Conservation (phyloP, 78 protist species). For the Monocercomonoides exilis region DNA sequence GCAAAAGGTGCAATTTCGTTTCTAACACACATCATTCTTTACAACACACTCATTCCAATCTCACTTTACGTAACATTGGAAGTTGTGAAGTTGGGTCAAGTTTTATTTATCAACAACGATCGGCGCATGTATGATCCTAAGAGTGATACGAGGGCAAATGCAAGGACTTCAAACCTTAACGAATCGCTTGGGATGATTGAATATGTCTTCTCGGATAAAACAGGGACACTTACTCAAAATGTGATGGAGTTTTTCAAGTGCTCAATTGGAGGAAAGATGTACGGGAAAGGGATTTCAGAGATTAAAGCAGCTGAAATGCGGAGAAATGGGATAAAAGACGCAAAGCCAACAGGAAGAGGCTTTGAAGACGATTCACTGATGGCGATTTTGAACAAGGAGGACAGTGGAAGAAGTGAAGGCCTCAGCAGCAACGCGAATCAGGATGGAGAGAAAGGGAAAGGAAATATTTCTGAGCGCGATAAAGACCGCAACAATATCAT, state of each 20-base stretch:
- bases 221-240: slow-evolving; percentile 56
- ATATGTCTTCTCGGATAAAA: slow-evolving; percentile 44
- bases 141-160: neutral
- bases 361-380: no score
- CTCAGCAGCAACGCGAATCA: neutral
- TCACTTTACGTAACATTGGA: neutral
- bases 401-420: neutral
- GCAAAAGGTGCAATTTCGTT: no score
- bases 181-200: slow-evolving; percentile 36
- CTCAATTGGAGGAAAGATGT: neutral
- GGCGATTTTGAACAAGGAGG: neutral
- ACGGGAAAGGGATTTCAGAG: neutral
- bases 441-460: no score
- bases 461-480: no score
- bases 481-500: no score
- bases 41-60: neutral
- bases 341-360: no score
- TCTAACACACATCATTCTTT: neutral
- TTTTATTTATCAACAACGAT: neutral
- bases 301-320: no score
- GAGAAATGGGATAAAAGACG: no score
- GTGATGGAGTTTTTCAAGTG: slow-evolving; percentile 18
- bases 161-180: slow-evolving; percentile 22
- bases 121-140: neutral
- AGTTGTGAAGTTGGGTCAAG: neutral